Conservation (phyloP, 345 rosid genomes). For the Cardiospermum halicacabum region DNA sequence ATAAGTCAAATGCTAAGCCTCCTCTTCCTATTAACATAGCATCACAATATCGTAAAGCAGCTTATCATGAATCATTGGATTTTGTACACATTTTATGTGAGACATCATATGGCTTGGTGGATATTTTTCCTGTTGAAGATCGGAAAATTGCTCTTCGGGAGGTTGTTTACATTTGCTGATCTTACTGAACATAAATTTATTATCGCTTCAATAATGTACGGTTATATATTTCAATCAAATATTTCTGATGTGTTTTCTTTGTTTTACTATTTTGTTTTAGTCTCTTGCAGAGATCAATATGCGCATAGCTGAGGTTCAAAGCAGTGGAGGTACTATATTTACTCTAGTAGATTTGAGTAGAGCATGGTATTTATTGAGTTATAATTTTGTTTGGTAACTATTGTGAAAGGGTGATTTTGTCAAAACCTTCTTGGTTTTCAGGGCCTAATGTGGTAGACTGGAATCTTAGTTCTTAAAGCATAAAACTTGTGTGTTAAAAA, state of each 20-base stretch:
- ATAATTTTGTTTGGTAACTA: neutral
- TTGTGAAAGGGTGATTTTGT: neutral
- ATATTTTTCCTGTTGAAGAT: conserved; percentile 96
- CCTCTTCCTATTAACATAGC: conserved; percentile 68
- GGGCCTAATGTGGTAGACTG: neutral
- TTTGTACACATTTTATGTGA: conserved; percentile 90
- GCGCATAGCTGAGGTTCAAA: conserved; percentile 75
- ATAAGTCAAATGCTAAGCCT: conserved; percentile 63
- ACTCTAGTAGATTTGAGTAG: conserved; percentile 9
- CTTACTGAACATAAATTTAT: conserved; percentile 5
- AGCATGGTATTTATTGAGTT: neutral
- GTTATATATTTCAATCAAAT: conserved; percentile 11
- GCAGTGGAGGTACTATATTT: conserved; percentile 68
- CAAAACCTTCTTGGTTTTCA: neutral
- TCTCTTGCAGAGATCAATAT: conserved; percentile 85
- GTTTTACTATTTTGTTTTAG: conserved; percentile 45
- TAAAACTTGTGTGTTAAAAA: neutral
- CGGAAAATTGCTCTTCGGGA: conserved; percentile 89
- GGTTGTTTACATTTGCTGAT: conserved; percentile 39
- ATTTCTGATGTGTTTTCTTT: conserved; percentile 26
- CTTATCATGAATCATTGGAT: conserved; percentile 91
- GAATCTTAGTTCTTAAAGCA: neutral
- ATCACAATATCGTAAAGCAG: conserved; percentile 82
- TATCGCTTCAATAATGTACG: conserved; percentile 7
- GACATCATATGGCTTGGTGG: conserved; percentile 92